Conservation (phyloP, 768 basidiomycete genomes). For the Trametes cubensis region DNA sequence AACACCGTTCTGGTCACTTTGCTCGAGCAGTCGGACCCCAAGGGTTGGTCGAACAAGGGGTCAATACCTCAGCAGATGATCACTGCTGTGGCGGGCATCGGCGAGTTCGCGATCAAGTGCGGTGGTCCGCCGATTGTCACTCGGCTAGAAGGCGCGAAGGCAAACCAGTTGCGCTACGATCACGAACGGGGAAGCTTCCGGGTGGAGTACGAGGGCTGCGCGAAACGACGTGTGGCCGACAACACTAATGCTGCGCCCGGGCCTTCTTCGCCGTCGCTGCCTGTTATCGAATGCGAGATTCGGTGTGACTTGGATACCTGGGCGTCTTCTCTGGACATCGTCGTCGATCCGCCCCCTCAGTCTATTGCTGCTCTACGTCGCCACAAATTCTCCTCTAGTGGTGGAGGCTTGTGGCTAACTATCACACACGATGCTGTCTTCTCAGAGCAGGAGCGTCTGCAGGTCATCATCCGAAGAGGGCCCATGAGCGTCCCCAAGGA, state of each 20-base stretch:
- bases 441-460: constrained; percentile 74
- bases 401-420: constrained; percentile 94
- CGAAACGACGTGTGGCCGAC: constrained; percentile 43
- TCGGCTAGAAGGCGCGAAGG: constrained; percentile 76
- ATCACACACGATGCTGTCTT: constrained; percentile 84
- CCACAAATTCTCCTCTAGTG: constrained; percentile 82
- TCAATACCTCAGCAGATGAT: constrained; percentile 96
- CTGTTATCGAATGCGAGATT: constrained; percentile 83
- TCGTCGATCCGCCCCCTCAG: constrained; percentile 91
- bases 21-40: constrained; percentile 95
- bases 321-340: constrained; percentile 80
- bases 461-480: constrained; percentile 74
- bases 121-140: constrained; percentile 95
- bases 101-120: constrained; percentile 93
- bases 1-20: constrained; percentile 92
- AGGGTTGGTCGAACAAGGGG: constrained; percentile 95
- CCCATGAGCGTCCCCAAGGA: constrained; percentile 63
- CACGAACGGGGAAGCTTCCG: constrained; percentile 82
- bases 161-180: constrained; percentile 78
- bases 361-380: constrained; percentile 80
- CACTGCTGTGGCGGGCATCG: constrained; percentile 82
- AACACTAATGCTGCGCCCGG: constrained; percentile 18
- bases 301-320: constrained; percentile 92
- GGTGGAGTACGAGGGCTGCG: constrained; percentile 79
- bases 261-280: constrained; percentile 35